These are phyloP conservation scores for Stagonosporopsis chrysanthemi DNA, from an alignment of 2,329 filamentous ascomycete genomes.

Conservation along the genomic window DNA sequence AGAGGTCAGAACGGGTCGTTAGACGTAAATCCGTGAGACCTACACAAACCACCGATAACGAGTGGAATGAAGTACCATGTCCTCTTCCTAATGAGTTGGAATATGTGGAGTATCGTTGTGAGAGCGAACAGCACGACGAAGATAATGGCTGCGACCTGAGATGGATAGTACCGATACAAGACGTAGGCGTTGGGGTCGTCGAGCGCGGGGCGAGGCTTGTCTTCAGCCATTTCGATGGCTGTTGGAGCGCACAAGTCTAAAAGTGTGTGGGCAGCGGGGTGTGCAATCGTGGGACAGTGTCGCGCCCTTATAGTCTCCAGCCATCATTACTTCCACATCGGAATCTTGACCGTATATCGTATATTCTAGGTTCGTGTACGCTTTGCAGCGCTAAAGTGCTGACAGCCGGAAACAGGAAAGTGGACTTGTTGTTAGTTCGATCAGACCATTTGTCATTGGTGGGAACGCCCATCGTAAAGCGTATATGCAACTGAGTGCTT, in stretches of 20 bases:
- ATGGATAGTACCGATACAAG: slow-evolving; percentile 53
- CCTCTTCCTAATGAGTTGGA: slow-evolving; percentile 51
- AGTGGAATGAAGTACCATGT: slow-evolving; percentile 63
- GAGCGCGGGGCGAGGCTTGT: slow-evolving; percentile 20
- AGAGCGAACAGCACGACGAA: slow-evolving; percentile 57
- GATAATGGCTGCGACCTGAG: slow-evolving; percentile 55
- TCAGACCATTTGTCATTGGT: background rate
- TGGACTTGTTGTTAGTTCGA: background rate
- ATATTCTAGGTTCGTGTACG: background rate
- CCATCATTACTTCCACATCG: background rate
- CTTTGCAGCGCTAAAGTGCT: background rate
- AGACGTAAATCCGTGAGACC: slow-evolving; percentile 1
- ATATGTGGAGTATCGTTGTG: slow-evolving; percentile 52
- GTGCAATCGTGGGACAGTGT: background rate
- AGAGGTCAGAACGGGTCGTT: background rate
- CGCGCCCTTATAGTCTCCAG: slow-evolving; percentile 4
- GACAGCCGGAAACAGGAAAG: background rate
- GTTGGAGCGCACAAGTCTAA: background rate
- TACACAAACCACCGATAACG: slow-evolving; percentile 60
- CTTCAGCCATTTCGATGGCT: slow-evolving; percentile 8
- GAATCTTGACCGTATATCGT: slow-evolving; percentile 6
- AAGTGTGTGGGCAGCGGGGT: background rate
- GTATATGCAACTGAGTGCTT: slow-evolving; percentile 6
- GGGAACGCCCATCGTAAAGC: slow-evolving; percentile 8
- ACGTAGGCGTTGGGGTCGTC: slow-evolving; percentile 21